A percentile compares a stretch with the other conserved stretches of the same genome.
Conservation (phyloP, 2,329 filamentous ascomycete species). For the Alternaria dauci region DNA sequence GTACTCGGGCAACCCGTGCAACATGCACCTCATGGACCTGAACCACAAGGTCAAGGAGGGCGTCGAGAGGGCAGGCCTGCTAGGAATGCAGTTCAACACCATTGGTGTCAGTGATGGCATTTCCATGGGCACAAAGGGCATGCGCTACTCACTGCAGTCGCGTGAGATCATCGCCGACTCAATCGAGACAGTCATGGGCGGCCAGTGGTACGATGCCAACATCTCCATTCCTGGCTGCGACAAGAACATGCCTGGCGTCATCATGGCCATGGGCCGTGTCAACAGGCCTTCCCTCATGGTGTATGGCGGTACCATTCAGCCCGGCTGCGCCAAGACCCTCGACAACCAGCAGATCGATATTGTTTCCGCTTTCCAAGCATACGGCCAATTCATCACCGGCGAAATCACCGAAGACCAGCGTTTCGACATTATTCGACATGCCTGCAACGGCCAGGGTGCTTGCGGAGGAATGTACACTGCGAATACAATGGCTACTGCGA, state of each 20-base stretch:
- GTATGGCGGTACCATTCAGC: constrained; percentile 93
- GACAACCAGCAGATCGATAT: constrained; percentile 83
- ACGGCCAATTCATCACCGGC: constrained; percentile 91
- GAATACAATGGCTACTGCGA: constrained; percentile 62
- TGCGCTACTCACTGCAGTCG: constrained; percentile 94
- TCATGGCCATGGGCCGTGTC: constrained; percentile 86
- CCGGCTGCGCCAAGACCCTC: constrained; percentile 80
- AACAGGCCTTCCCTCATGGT: constrained; percentile 97
- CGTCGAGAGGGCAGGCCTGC: constrained; percentile 77
- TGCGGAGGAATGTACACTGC: constrained; percentile 80
- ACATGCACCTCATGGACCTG: constrained; percentile 96
- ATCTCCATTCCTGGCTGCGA: constrained; percentile 97
- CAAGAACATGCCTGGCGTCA: constrained; percentile 88
- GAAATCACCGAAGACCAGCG: constrained; percentile 90
- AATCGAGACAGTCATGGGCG: constrained; percentile 98
- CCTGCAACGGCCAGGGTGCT: constrained; percentile 83
- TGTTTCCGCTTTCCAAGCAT: constrained; percentile 96
- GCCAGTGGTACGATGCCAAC: constrained; percentile 98
- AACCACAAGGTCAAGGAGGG: constrained; percentile 79
- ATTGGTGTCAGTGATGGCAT: constrained; percentile 97
- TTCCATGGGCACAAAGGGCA: constrained; percentile 97
- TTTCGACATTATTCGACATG: constrained; percentile 92
- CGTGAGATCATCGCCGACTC: constrained; percentile 97
- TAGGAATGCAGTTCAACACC: constrained; percentile 98
- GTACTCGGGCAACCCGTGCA: constrained; percentile 98